Percentiles rank a stretch among this genome's conserved stretches.
Evolutionary conservation across 805 yeast genomes (phyloP).

Genomic region (Wickerhamiella slavikovae): DNA sequence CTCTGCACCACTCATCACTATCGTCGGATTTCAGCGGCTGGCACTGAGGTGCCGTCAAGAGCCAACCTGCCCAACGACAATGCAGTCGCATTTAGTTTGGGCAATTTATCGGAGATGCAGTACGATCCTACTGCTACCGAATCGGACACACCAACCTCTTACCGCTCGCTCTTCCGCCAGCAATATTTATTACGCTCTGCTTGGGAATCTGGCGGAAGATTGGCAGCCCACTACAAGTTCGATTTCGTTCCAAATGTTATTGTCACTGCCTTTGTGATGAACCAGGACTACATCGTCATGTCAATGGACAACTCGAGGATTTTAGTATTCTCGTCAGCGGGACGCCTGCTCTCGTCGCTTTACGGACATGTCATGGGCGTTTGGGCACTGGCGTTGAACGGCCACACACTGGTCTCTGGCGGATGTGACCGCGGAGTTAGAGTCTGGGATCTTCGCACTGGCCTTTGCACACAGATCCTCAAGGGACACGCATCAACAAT

Average conservation of each 20-base stretch:
- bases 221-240: constrained; percentile 21
- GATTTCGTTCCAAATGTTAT: constrained; percentile 17
- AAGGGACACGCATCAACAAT: constrained; percentile 79
- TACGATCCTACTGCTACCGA: constrained; percentile 17
- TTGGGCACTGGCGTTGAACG: constrained; percentile 81
- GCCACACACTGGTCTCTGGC: constrained; percentile 39
- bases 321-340: constrained; percentile 22
- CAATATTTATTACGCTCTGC: constrained; percentile 21
- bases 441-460: constrained; percentile 56
- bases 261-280: constrained; percentile 21
- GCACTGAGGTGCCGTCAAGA: constrained; percentile 4
- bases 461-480: constrained; percentile 21
- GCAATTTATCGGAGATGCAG: constrained; percentile 14
- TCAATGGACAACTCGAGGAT: constrained; percentile 25
- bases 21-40: constrained; percentile 19
- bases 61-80: not conserved
- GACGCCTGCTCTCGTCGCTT: constrained; percentile 50
- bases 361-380: constrained; percentile 97
- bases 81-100: constrained; percentile 1
- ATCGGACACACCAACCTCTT: constrained; percentile 16
- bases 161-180: constrained; percentile 21
- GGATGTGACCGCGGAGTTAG: constrained; percentile 53
- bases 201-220: constrained; percentile 22
- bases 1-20: constrained; percentile 20
- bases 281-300: constrained; percentile 19